Percentiles rank a stretch among this genome's conserved stretches.
phyloP scores from a whole-genome alignment of 306 rosid species.

The Castanea crenata region DNA sequence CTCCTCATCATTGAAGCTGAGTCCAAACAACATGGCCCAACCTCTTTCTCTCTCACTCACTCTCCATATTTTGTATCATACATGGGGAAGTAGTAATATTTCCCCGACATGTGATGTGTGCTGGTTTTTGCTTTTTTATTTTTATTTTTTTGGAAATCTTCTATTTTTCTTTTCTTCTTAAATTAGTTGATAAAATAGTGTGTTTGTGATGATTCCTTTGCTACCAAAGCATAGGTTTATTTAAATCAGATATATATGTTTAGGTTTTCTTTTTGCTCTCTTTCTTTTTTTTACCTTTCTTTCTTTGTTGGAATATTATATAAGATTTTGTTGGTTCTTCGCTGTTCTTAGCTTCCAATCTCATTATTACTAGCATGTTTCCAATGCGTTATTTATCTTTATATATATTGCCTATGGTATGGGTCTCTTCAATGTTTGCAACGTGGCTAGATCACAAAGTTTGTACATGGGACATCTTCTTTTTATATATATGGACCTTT shows the following conservation, averaged over 20 bases:
- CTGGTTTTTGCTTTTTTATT: conserved; percentile 31
- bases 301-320: conserved; percentile 15
- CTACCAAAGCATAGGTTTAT: conserved; percentile 45
- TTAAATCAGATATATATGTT: conserved; percentile 31
- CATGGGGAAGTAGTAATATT: conserved; percentile 60
- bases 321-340: conserved; percentile 29
- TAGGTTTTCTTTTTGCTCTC: conserved; percentile 1
- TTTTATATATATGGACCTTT: conserved; percentile 23
- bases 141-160: conserved; percentile 13
- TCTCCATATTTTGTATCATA: conserved; percentile 55
- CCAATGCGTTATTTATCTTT: conserved; percentile 22
- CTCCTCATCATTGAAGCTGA: conserved; percentile 45
- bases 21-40: conserved; percentile 11
- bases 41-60: neutral
- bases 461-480: neutral
- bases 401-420: neutral
- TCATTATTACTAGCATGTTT: conserved; percentile 52
- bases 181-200: conserved; percentile 46
- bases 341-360: conserved; percentile 12
- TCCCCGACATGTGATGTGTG: conserved; percentile 54
- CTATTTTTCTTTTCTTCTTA: conserved; percentile 3
- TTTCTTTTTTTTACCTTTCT: neutral
- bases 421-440: conserved; percentile 18
- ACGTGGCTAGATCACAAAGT: conserved; percentile 16
- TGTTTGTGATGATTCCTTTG: conserved; percentile 57